Evolutionary conservation across 2,329 filamentous ascomycete species (phyloP), one percentile per base, ranked within the genome.

Genomic region (Clathrospora elynae): DNA sequence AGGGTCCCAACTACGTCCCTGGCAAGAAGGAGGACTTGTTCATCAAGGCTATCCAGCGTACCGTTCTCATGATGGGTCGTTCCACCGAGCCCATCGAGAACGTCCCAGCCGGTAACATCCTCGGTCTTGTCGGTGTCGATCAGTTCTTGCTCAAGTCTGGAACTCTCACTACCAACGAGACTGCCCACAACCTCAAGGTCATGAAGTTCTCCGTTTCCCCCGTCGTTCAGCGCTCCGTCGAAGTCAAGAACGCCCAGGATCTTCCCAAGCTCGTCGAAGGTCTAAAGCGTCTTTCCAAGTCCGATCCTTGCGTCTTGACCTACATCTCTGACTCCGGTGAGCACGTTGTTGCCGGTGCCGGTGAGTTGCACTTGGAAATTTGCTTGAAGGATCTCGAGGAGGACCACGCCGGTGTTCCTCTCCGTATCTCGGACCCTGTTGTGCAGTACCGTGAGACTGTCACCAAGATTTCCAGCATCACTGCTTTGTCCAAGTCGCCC

Each of bases 181-280:
- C 90, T 60, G 92, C 93, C 74, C 93, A 99, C 87, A 99, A 99
- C 87, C 81, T 99, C 71, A 97, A 97, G 87, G 93, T 99, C 80
- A 99, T 99, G 93, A 97, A 96, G 84, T 99, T 99, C 88, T 99
- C 93, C 72, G 93, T 99, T 75, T 97, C 93, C 50, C 93, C 93
- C 68, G 93, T 99, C 79, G 93, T 99, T 62, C 92, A 88, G 80
- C 92, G 92, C 66, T 96, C 93, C 76, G 93, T 99, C 71, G 90
- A 96, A 80, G 92, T 96, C 82, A 97, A 97, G 90, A 99, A 99
- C 80, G 93, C 93, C 71, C 90, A 95, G 81, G 93, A 99, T 83
- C 86, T 99, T 58, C 93, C 93, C 77, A 99, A 99, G 87, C 86
- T 99, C 51, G 93, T 99, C 68, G 93, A 99, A 83, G 93, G 93